Conservation (phyloP, 2,329 filamentous ascomycete species). For the Helotiales sp. region DNA sequence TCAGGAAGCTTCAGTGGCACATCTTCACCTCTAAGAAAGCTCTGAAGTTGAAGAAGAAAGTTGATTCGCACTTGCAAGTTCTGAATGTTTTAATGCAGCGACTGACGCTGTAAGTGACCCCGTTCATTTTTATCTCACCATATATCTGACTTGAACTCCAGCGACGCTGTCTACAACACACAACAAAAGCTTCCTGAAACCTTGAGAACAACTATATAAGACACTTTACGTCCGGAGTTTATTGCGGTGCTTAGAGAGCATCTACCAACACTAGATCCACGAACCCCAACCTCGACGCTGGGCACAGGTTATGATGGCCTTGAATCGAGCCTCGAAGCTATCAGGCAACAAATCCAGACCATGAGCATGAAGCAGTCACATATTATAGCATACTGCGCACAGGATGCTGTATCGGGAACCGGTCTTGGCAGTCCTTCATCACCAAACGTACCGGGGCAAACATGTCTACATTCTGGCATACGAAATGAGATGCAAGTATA, state of each 20-base stretch:
- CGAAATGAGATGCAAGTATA: no score
- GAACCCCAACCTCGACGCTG: neutral
- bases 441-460: no score
- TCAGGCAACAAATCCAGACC: neutral
- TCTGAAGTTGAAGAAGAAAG: neutral
- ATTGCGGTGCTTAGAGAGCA: neutral
- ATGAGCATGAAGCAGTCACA: neutral
- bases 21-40: slow-evolving; percentile 7
- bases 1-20: slow-evolving; percentile 1
- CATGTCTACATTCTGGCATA: no score
- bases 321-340: neutral
- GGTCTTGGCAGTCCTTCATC: no score
- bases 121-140: neutral
- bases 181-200: neutral
- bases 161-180: neutral
- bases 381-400: neutral
- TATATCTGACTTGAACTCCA: no score
- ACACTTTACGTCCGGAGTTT: neutral
- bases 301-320: neutral
- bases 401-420: no score
- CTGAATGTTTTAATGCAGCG: slow-evolving; percentile 9
- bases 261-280: neutral
- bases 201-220: neutral
- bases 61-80: slow-evolving; percentile 8
- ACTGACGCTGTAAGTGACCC: slow-evolving; percentile 4